Evolutionary conservation across 805 yeast species (phyloP), one percentile per base, ranked within the genome.

Genomic region (Wickerhamiella domercqiae): DNA sequence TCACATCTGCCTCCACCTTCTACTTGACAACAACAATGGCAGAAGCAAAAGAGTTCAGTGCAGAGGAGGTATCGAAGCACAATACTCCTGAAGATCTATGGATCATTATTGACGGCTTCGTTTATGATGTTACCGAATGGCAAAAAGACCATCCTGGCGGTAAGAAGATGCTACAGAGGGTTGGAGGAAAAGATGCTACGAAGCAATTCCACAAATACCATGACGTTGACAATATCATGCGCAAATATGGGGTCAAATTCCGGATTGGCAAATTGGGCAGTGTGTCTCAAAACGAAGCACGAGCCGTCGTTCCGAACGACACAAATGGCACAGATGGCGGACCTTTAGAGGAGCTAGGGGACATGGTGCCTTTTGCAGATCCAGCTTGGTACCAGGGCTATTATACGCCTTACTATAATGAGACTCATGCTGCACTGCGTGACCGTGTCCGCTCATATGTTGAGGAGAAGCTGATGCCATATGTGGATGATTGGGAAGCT

Each of bases 111-210:
- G 75, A 82, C 49, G 82, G 78, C 40, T 75, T 76, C 47, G 93
- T 87, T 4, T 82, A 75, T 55, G 77, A 82, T 55, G 67, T 79
- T 21, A 68, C 87, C 5, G 61, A 64, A 24, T 84, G 86, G 57
- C 64, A 78, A 38, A 66, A 71, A 14, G 73, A 69, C 34, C 97
- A 87, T 57, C 97, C 97, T 3, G 79, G 79, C 46, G 80, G 80
- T 3, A 68, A 72, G 37, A 73, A 77, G 52, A 81, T 87, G 39
- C 68, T 87, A 32, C 57, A 74, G 42, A 77, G 77, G 43, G 81
- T 81, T 49, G 95, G 90, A 15, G 93, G 90, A 3, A 63, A 59
- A 42, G 84, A 78, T 54, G 79, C 81, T 26, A 70, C 83, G 22
- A 78, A 71, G 52, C 73, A 77, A 19, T 78, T 78, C 52, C 58